Conservation (phyloP, 1,284 basidiomycete genomes). For the Malassezia nana region DNA sequence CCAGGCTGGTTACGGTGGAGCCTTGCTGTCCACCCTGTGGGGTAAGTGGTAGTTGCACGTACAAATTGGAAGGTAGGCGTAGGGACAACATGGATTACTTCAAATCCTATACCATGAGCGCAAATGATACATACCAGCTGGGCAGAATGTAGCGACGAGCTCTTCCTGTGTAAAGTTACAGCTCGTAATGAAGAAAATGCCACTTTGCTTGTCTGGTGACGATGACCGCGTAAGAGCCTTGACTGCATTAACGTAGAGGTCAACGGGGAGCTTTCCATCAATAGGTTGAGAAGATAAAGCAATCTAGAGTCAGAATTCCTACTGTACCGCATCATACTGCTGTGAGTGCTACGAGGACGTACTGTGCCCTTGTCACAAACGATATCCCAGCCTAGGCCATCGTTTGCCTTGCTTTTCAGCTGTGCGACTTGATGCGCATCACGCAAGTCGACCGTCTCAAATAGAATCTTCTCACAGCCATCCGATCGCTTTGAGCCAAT, state of each 20-base stretch:
- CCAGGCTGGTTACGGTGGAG: conserved; percentile 31
- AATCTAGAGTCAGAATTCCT: conserved; percentile 50
- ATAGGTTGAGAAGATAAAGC: conserved; percentile 62
- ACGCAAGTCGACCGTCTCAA: conserved; percentile 45
- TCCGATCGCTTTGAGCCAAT: conserved; percentile 26
- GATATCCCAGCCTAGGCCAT: conserved; percentile 40
- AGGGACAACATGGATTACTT: conserved; percentile 30
- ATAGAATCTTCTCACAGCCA: conserved; percentile 35
- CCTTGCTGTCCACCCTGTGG: conserved; percentile 27
- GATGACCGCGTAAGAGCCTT: conserved; percentile 49
- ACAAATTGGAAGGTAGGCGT: conserved; percentile 36
- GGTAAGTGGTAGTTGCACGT: conserved; percentile 3
- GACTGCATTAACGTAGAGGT: conserved; percentile 60
- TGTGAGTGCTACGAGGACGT: not conserved
- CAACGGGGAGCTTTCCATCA: conserved; percentile 55
- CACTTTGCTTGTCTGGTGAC: conserved; percentile 52
- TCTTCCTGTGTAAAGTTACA: conserved; percentile 85
- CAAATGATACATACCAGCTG: conserved; percentile 2
- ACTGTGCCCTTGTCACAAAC: conserved; percentile 48
- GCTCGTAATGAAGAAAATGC: conserved; percentile 66
- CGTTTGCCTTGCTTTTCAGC: conserved; percentile 13
- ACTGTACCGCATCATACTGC: conserved; percentile 62
- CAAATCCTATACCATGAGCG: conserved; percentile 18
- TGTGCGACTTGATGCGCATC: conserved; percentile 11
- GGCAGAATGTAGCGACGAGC: conserved; percentile 56